Conservation (phyloP, 2,329 filamentous ascomycete genomes). For the Epichloe typhina region DNA sequence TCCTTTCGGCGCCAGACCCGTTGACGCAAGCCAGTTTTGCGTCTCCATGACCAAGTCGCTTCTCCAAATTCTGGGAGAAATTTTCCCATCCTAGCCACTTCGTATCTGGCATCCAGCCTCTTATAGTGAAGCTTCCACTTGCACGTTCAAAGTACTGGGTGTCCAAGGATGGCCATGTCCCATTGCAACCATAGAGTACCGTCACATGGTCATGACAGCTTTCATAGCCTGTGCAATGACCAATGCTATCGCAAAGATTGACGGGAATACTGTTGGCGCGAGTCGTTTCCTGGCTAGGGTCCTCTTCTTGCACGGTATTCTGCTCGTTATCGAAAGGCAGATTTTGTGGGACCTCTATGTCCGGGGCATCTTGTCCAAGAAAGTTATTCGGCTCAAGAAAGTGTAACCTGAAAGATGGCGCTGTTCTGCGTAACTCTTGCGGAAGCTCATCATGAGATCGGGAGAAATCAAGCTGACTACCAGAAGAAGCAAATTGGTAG, state of each 20-base stretch:
- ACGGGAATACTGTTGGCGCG: background rate
- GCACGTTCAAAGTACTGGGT: slow-evolving; percentile 22
- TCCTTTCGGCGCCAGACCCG: slow-evolving; percentile 5
- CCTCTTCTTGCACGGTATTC: background rate
- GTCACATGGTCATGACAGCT: slow-evolving; percentile 1
- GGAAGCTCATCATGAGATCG: background rate
- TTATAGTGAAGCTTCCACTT: slow-evolving; percentile 26
- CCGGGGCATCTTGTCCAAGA: slow-evolving; percentile 2
- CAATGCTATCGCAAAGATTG: background rate
- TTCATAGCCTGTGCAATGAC: background rate
- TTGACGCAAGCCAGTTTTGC: background rate
- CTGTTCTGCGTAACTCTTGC: background rate
- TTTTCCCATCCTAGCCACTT: slow-evolving; percentile 22
- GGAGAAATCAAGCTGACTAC: background rate
- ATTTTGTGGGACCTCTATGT: background rate
- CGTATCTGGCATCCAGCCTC: slow-evolving; percentile 30
- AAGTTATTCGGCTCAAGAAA: slow-evolving; percentile 6
- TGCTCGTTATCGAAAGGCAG: background rate
- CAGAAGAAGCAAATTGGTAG: background rate
- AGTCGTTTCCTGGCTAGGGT: background rate
- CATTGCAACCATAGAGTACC: slow-evolving; percentile 12
- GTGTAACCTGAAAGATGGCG: background rate
- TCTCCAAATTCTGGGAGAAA: slow-evolving; percentile 17
- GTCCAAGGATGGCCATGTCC: slow-evolving; percentile 20
- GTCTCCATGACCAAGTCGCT: slow-evolving; percentile 6